These are phyloP conservation scores for Exophiala bonariae DNA, from an alignment of 2,329 filamentous ascomycete species.

Conservation along the genomic window DNA sequence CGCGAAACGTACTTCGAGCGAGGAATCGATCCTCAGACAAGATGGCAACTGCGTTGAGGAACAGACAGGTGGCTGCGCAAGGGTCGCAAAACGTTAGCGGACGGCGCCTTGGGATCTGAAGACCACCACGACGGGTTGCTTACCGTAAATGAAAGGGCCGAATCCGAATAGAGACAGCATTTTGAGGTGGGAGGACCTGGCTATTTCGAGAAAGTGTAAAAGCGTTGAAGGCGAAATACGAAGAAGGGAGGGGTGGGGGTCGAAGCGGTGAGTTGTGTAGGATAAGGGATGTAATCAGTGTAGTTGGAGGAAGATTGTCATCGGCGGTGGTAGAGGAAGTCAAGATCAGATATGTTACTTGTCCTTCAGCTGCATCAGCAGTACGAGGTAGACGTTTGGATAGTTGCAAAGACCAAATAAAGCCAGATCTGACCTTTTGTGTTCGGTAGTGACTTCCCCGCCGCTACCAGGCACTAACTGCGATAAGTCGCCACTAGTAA, in stretches of 20 bases:
- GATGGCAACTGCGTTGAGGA: slow-evolving; percentile 90
- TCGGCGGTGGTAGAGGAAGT: not conserved
- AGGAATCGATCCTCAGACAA: slow-evolving; percentile 95
- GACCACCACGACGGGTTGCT: not conserved
- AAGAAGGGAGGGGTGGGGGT: too few species aligned
- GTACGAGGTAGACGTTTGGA: too few species aligned
- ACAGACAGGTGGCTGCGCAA: slow-evolving; percentile 56
- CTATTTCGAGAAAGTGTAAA: too few species aligned
- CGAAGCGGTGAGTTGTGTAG: too few species aligned
- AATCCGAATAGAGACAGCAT: slow-evolving; percentile 34
- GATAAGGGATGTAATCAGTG: not conserved
- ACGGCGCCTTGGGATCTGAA: not conserved
- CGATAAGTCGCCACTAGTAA: too few species aligned
- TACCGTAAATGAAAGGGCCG: slow-evolving; percentile 31
- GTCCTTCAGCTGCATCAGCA: too few species aligned
- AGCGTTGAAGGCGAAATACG: too few species aligned
- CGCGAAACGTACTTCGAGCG: slow-evolving; percentile 56
- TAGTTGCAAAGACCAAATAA: not conserved
- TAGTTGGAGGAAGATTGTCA: not conserved
- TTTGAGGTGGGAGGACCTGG: slow-evolving; percentile 1
- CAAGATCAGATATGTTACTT: too few species aligned
- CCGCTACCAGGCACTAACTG: too few species aligned
- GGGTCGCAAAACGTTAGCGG: slow-evolving; percentile 27
- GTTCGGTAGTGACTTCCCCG: too few species aligned
- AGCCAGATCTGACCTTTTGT: too few species aligned